These are phyloP conservation scores for Verbena officinalis DNA, from an alignment of 257 asterid species.

Conservation along the genomic window DNA sequence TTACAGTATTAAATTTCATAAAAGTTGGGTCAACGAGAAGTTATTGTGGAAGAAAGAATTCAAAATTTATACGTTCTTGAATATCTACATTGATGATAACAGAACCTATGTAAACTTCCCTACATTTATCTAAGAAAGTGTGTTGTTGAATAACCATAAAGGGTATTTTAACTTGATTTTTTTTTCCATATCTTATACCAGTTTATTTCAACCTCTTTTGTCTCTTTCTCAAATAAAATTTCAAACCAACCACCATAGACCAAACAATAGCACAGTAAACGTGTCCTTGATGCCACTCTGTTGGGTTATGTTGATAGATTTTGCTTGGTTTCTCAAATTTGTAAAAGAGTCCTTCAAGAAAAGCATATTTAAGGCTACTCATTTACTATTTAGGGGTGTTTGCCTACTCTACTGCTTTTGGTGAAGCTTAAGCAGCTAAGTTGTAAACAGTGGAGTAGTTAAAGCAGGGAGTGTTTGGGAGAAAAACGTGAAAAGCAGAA, in stretches of 20 bases:
- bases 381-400: slow-evolving; percentile 15
- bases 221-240: background rate
- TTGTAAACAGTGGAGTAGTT: too few relatives aligned
- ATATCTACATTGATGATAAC: slow-evolving; percentile 8
- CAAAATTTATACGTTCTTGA: slow-evolving; percentile 1
- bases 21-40: background rate
- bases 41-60: background rate
- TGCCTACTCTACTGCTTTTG: too few relatives aligned
- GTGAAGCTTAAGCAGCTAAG: too few relatives aligned
- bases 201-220: background rate
- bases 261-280: background rate
- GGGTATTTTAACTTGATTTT: background rate
- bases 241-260: too few relatives aligned
- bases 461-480: too few relatives aligned
- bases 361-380: slow-evolving; percentile 2
- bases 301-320: slow-evolving; percentile 13
- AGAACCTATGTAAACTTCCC: background rate
- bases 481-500: too few relatives aligned
- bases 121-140: background rate
- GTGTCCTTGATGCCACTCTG: slow-evolving; percentile 11
- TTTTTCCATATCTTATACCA: background rate
- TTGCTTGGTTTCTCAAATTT: slow-evolving; percentile 6
- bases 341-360: slow-evolving; percentile 3
- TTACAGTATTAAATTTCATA: background rate
- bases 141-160: background rate